Base-by-base conservation (phyloP, 2,329 filamentous ascomycete species). In the Trichoderma citrinoviride region DNA sequence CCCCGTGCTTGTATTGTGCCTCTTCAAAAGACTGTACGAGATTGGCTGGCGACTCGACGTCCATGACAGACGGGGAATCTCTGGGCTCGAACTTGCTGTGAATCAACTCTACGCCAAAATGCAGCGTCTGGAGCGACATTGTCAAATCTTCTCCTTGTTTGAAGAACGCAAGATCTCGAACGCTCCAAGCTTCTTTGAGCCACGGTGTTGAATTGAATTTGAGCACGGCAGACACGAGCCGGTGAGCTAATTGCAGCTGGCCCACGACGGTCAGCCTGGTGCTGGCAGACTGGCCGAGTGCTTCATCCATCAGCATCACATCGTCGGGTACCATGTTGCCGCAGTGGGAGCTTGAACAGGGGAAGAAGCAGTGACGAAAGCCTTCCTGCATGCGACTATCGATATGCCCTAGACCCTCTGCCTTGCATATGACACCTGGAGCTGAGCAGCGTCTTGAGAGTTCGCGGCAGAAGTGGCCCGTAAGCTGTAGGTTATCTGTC, bases 131-230 rank as follows among this genome's bases (percentile, higher is more conserved):
- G 33, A 60, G 56, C 1, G 29, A 60, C 7, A 15, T 19, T 17
- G 29, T 41, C 4, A 60, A 7, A 6, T 60, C 56, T 3, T 60
- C 44, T 0, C 56, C 56, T 60, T 60, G 56, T 41, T 21, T 29
- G 12, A 60, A 60, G n/a, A 60, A 50, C 1, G 56, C 15, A 5
- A 60, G 44, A 4, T 60, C 56, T 40, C 29, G n/a, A 1, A 60
- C 12, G 17, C 21, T 60, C 56, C 56, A 60, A 3, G 40, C 3
- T 2, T 60, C 56, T 1, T 60, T 60, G 2, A 60, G 33, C 56
- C 56, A 60, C 0, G 56, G 56, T 12, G 56, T 60, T 1, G 56
- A 50, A 8, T 60, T 60, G 29, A 60, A 60, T 5, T 60, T 60
- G 3, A 60, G 44, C 2, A 60, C 56, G 3, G 56, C 44, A n/a